Evolutionary conservation across 257 asterid genomes (phyloP).

Genomic region (Striga asiatica): DNA sequence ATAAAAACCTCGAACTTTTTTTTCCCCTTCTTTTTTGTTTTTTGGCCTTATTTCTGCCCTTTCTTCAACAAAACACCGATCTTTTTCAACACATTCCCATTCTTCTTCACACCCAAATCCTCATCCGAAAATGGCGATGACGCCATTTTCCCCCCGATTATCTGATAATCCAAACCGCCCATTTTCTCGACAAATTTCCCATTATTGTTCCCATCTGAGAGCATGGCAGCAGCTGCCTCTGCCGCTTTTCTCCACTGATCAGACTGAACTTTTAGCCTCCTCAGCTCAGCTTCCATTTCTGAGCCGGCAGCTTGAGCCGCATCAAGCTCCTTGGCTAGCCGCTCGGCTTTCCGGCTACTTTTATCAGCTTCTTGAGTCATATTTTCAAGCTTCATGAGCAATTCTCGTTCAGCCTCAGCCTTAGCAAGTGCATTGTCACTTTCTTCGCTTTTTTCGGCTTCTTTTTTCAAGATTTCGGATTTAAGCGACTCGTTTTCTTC

Average conservation of each 20-base stretch:
- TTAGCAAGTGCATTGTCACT: slow-evolving; percentile 35
- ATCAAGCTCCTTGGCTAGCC: slow-evolving; percentile 54
- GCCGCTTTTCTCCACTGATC: slow-evolving; percentile 99
- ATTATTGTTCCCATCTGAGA: slow-evolving; percentile 37
- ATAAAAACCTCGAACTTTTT: no score
- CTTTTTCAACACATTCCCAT: slow-evolving; percentile 77
- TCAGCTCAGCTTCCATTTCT: slow-evolving; percentile 68
- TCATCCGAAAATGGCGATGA: slow-evolving; percentile 52
- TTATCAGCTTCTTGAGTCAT: slow-evolving; percentile 65
- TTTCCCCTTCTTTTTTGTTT: no score
- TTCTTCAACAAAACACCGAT: slow-evolving; percentile 72
- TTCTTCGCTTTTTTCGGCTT: slow-evolving; percentile 24
- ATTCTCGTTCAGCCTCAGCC: slow-evolving; percentile 53
- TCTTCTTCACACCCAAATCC: slow-evolving; percentile 69
- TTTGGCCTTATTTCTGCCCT: slow-evolving; percentile 50
- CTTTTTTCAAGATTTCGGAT: slow-evolving; percentile 39
- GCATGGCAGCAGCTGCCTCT: slow-evolving; percentile 83
- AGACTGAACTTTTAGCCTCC: slow-evolving; percentile 72
- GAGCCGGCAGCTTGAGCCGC: slow-evolving; percentile 63
- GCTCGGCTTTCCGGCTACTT: slow-evolving; percentile 37
- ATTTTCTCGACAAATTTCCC: slow-evolving; percentile 53
- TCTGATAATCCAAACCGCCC: slow-evolving; percentile 46
- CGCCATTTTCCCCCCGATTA: slow-evolving; percentile 54
- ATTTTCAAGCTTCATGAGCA: slow-evolving; percentile 45
- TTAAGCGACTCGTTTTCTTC: slow-evolving; percentile 56